Conservation (phyloP, 2,329 filamentous ascomycete genomes). For the Cytospora mali region DNA sequence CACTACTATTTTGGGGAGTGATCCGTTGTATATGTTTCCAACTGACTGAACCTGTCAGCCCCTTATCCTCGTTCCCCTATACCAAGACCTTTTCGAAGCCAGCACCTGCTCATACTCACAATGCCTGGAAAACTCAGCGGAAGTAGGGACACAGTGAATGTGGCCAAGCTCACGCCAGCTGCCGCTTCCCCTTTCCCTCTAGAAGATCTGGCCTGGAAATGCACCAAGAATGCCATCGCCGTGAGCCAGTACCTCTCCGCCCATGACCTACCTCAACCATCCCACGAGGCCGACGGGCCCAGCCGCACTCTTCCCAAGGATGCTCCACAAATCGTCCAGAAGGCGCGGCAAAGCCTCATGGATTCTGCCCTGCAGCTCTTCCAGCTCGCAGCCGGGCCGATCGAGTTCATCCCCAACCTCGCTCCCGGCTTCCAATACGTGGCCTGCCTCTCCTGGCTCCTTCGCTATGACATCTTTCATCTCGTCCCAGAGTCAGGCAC, state of each 20-base stretch:
- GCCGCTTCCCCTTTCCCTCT: neutral
- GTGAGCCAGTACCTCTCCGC: neutral
- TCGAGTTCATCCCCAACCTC: neutral
- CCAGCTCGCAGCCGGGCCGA: neutral
- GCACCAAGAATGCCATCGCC: neutral
- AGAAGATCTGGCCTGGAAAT: neutral
- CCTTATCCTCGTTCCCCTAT: neutral
- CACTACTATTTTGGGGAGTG: neutral
- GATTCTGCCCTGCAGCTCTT: neutral
- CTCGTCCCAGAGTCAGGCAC: neutral
- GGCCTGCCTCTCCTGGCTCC: neutral
- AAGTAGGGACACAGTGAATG: neutral
- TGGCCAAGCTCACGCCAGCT: neutral
- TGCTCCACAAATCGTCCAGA: neutral
- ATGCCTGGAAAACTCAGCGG: neutral
- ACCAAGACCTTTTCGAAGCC: neutral
- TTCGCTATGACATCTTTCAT: neutral
- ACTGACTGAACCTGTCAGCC: neutral
- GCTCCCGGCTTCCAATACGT: neutral
- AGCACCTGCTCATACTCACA: neutral
- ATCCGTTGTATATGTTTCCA: neutral
- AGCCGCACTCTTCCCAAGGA: neutral
- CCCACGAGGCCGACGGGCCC: neutral
- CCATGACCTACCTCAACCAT: neutral
- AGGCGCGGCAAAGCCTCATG: neutral